Evolutionary conservation across 371 early-diverging fungal genomes (phyloP), one percentile per base, ranked within the genome.

Genomic region (Apophysomyces elegans): DNA sequence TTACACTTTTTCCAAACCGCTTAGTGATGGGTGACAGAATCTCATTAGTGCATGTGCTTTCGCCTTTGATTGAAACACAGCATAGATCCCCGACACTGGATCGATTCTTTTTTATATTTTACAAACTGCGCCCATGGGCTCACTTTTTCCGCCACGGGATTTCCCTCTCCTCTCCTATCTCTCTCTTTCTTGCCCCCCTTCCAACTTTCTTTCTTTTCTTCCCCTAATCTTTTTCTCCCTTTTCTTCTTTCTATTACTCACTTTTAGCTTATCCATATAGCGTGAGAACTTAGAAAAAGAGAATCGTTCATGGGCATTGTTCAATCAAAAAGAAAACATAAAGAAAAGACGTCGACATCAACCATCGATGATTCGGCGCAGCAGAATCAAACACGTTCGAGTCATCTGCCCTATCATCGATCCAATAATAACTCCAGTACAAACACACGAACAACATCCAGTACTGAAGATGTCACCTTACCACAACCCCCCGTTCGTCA

Each of bases 141-240:
- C 16, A n/a, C 16, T 45, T 45, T 45, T 45, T 45, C 16, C 16
- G 6, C 16, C 6, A 45, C 46, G 16, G 16, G n/a, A 18, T 45
- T 45, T 45, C 46, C 43, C 14, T 45, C 16, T 45, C 16, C 16
- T 45, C 16, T 18, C 45, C 16, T 45, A 3, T 45, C 9, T 45
- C 9, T 45, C 21, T 50, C 21, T 21, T 1, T 21, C 16, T 47
- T 4, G 7, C 16, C 7, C 16, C 26, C 26, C 26, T 26, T 38
- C 11, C 7, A 41, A 38, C 36, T 64, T 56, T 44, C 59, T 64
- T 47, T 68, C 38, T 66, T 68, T 66, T 39, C 56, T 62, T 57
- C 43, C 54, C 36, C 21, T 36, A 21, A 44, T 6, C 26, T 18
- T 36, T 18, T 21, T 64, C 14, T 37, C 45, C 61, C 39, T 7